Base-by-base conservation (phyloP, 2,329 filamentous ascomycete genomes). In the Phoma sp. region DNA sequence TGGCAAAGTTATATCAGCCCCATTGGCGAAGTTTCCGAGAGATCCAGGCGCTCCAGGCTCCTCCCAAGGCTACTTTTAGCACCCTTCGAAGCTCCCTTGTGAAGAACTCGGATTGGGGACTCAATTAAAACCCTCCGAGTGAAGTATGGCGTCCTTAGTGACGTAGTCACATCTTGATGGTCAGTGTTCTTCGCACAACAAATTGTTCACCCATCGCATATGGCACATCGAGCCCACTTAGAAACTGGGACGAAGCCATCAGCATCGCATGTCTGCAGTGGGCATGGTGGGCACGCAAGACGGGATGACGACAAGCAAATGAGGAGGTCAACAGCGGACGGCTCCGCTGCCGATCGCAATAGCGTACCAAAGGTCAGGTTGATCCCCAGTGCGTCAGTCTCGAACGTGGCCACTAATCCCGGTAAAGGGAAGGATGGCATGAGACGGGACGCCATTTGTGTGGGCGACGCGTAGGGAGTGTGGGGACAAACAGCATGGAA, bases 231-330 rank as follows among this genome's bases (percentile, higher is more conserved):
- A 45, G 45, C 40, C 51, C 51, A 54, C 51, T 49, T 54, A 40
- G 46, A 29, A 29, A 28, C 25, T 21, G 52, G 47, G 55, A 49
- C 45, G 55, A 55, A 42, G 47, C 50, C 47, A 32, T 18, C 40
- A 40, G 30, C 50, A 56, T 39, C 30, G 39, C 40, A 48, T 47
- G 47, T 55, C 29, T 46, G 43, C 23, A 40, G 26, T 45, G 10
- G 17, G 12, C 30, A 43, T 45, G 34, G 51, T 47, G 58, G 53
- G 50, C 57, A 58, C 42, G 42, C 42, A 40, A 29, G 36, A 42
- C 53, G 59, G 53, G 49, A 66, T 68, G 65, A 66, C 65, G 65
- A 68, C 55, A 57, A 57, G 42, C 53, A 56, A 42, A 42, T 32
- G 30, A 47, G 33, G 47, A 50, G 47, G 53, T 37, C 23, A 50